Evolutionary conservation across 192 early-diverging fungal genomes (phyloP).

Genomic region (Diversispora eburnea): DNA sequence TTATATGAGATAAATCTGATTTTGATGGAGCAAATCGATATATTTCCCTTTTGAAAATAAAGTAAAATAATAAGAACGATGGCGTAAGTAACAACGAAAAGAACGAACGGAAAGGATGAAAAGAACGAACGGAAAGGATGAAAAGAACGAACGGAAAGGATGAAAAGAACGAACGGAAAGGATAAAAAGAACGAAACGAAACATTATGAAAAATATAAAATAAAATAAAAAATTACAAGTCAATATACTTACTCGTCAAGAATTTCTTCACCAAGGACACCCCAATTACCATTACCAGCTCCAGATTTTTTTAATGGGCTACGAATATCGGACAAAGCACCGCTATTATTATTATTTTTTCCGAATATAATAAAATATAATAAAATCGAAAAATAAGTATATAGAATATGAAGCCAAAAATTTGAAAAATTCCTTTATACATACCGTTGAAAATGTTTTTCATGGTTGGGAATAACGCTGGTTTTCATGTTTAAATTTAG

Average conservation of each 20-base stretch:
- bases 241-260: not conserved
- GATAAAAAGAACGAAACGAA: too few species aligned
- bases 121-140: too few species aligned
- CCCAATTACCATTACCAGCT: conserved; percentile 14
- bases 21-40: too few species aligned
- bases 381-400: not conserved
- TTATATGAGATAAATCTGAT: too few species aligned
- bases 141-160: too few species aligned
- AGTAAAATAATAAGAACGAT: too few species aligned
- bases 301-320: conserved; percentile 3
- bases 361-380: not conserved
- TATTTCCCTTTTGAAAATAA: too few species aligned
- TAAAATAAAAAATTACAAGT: not conserved
- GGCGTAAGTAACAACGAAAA: too few species aligned
- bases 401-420: not conserved
- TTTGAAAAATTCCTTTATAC: not conserved
- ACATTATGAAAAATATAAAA: too few species aligned
- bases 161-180: too few species aligned
- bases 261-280: conserved; percentile 6
- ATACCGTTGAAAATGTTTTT: conserved; percentile 18
- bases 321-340: conserved; percentile 5
- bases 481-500: too few species aligned
- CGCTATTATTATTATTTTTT: not conserved
- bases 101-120: too few species aligned
- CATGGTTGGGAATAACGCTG: not conserved